These are phyloP conservation scores for Didymella keratinophila DNA, from an alignment of 2,329 filamentous ascomycete species.

Conservation along the genomic window DNA sequence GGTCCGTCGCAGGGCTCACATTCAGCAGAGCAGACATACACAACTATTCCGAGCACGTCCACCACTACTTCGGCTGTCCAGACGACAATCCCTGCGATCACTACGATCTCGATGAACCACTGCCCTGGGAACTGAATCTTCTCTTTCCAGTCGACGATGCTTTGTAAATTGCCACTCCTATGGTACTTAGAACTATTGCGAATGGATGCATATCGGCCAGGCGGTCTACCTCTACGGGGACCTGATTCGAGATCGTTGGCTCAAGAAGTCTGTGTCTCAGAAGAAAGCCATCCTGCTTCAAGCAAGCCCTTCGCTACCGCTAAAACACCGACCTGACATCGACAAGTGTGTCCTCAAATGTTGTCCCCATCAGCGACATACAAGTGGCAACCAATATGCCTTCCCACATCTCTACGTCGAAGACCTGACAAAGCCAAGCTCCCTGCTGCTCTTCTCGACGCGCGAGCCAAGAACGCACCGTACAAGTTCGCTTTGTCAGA, in stretches of 20 bases:
- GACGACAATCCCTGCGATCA: neutral
- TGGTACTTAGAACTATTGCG: neutral
- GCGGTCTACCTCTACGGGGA: constrained; percentile 40
- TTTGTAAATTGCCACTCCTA: neutral
- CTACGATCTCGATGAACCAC: neutral
- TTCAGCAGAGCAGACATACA: neutral
- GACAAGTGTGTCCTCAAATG: constrained; percentile 13
- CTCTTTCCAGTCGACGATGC: neutral
- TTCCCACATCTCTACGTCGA: constrained; percentile 66
- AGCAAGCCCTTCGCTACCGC: constrained; percentile 56
- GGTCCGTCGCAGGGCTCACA: neutral
- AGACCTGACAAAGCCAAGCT: constrained; percentile 52
- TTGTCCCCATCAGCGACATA: constrained; percentile 6
- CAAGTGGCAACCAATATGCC: constrained; percentile 45
- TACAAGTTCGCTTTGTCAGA: constrained; percentile 60
- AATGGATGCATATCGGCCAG: neutral
- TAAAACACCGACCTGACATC: constrained; percentile 62
- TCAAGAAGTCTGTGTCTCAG: neutral
- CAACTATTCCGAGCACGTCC: neutral
- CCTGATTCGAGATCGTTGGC: constrained; percentile 53
- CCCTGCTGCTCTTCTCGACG: constrained; percentile 56
- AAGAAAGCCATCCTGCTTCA: constrained; percentile 46
- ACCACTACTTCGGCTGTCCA: neutral
- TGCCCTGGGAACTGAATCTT: neutral
- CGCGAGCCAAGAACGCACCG: constrained; percentile 59